Percentiles rank a stretch among this genome's conserved stretches.
Conservation (phyloP, 768 basidiomycete genomes). For the Hericium coralloides region DNA sequence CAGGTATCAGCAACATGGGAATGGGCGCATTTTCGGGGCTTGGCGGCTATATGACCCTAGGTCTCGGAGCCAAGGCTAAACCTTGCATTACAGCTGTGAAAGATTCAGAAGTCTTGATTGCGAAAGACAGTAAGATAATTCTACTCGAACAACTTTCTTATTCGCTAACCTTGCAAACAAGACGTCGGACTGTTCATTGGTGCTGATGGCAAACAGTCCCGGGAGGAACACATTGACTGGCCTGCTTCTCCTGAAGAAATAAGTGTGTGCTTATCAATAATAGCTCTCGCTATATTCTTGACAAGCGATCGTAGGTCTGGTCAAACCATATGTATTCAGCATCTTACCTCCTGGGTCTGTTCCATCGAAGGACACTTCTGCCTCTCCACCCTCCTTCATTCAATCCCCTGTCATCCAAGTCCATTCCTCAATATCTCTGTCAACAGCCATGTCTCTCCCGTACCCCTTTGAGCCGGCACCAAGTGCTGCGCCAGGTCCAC, state of each 20-base stretch:
- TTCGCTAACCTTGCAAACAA: constrained; percentile 20
- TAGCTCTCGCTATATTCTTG: not conserved
- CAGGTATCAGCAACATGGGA: constrained; percentile 37
- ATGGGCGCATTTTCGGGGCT: constrained; percentile 75
- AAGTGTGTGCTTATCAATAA: constrained; percentile 28
- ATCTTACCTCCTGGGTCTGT: constrained; percentile 64
- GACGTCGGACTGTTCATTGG: constrained; percentile 65
- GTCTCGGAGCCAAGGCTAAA: constrained; percentile 66
- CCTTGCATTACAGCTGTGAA: constrained; percentile 47
- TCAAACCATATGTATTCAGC: constrained; percentile 73
- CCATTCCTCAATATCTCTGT: constrained; percentile 59
- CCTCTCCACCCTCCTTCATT: constrained; percentile 30
- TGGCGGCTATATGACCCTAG: constrained; percentile 80
- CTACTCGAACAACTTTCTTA: not conserved
- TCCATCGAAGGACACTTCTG: constrained; percentile 21
- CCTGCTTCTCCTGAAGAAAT: constrained; percentile 77
- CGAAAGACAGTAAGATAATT: constrained; percentile 65
- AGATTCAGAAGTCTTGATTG: constrained; percentile 59
- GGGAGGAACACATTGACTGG: constrained; percentile 53
- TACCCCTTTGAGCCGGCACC: constrained; percentile 45
- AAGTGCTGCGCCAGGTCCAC: constrained; percentile 18
- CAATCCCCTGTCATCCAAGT: constrained; percentile 60
- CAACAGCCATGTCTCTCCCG: constrained; percentile 48
- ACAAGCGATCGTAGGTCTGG: constrained; percentile 38
- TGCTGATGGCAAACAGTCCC: constrained; percentile 44